Evolutionary conservation across 208 protist genomes (phyloP).

Genomic region (Trypanosomatidae sp.): DNA sequence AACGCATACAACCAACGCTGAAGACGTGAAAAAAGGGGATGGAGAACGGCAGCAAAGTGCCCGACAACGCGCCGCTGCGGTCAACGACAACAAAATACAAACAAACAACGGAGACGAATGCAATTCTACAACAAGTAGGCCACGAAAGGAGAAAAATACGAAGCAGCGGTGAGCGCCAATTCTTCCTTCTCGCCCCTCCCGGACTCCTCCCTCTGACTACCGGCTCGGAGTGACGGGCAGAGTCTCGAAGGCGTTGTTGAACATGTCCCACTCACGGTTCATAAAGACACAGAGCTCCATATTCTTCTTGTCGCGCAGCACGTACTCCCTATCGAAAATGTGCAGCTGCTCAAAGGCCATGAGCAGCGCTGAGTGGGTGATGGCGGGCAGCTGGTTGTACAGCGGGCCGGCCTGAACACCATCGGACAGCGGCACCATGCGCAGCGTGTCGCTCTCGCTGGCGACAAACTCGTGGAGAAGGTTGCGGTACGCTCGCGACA

Average conservation of each 20-base stretch:
- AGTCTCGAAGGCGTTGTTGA: slow-evolving; percentile 71
- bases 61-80: too few species aligned
- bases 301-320: slow-evolving; percentile 64
- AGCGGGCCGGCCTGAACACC: slow-evolving; percentile 58
- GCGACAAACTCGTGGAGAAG: slow-evolving; percentile 81
- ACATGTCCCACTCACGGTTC: slow-evolving; percentile 89
- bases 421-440: slow-evolving; percentile 74
- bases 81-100: too few species aligned
- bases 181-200: background rate
- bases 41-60: too few species aligned
- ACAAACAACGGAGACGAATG: too few species aligned
- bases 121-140: too few species aligned
- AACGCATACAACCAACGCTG: too few species aligned
- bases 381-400: slow-evolving; percentile 73
- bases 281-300: slow-evolving; percentile 89
- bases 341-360: slow-evolving; percentile 86
- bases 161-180: background rate
- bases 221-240: too few species aligned
- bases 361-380: slow-evolving; percentile 69
- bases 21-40: too few species aligned
- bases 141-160: too few species aligned
- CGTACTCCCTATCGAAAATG: slow-evolving; percentile 73
- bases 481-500: slow-evolving; percentile 87
- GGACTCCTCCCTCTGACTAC: too few species aligned
- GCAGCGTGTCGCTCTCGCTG: slow-evolving; percentile 69